phyloP scores from a whole-genome alignment of 768 basidiomycete genomes.

The Lentinula boryana region DNA sequence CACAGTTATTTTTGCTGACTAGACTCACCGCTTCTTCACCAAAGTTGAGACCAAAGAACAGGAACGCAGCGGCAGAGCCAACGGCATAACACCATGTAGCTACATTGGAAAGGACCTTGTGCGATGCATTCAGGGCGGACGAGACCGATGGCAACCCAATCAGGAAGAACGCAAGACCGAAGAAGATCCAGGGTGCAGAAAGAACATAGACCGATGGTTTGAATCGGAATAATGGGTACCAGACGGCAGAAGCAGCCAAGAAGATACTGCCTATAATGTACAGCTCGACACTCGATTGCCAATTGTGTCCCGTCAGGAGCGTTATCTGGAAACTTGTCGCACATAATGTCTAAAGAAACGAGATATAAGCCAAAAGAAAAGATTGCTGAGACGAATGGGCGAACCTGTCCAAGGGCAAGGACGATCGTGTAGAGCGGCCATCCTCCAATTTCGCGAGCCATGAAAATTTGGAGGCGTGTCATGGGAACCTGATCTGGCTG shows the following conservation, averaged over 20 bases:
- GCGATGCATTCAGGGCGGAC: slow-evolving; percentile 49
- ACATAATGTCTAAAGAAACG: slow-evolving; percentile 58
- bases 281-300: slow-evolving; percentile 71
- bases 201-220: slow-evolving; percentile 88
- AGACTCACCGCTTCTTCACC: slow-evolving; percentile 87
- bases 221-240: slow-evolving; percentile 87
- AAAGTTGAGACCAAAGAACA: slow-evolving; percentile 94
- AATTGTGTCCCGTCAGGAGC: slow-evolving; percentile 86
- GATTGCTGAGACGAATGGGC: slow-evolving; percentile 12
- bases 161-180: slow-evolving; percentile 84
- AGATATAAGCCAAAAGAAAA: not conserved
- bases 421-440: slow-evolving; percentile 94
- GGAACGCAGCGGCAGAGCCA: slow-evolving; percentile 89
- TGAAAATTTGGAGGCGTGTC: slow-evolving; percentile 78
- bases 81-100: slow-evolving; percentile 92
- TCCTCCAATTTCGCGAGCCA: slow-evolving; percentile 73
- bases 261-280: slow-evolving; percentile 92
- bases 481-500: slow-evolving; percentile 69
- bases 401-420: slow-evolving; percentile 76
- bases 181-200: slow-evolving; percentile 87
- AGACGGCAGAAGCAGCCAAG: slow-evolving; percentile 77
- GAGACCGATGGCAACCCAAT: slow-evolving; percentile 83
- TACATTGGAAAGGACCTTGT: slow-evolving; percentile 60
- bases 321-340: slow-evolving; percentile 96
- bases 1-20: not conserved